These are phyloP conservation scores for Malbranchea zuffiana DNA, from an alignment of 2,329 filamentous ascomycete genomes.

Conservation along the genomic window DNA sequence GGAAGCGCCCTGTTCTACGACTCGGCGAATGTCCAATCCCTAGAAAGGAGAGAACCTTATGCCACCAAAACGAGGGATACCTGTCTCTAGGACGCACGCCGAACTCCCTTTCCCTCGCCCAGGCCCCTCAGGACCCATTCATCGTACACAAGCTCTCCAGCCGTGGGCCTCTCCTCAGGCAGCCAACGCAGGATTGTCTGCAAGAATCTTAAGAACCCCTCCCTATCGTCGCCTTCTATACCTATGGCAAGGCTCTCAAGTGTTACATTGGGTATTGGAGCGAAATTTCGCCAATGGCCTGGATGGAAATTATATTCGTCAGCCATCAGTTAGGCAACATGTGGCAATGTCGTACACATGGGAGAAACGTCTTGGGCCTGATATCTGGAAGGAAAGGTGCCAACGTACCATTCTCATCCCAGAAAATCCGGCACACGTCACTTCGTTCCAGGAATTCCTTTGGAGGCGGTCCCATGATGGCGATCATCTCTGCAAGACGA, in stretches of 20 bases:
- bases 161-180: constrained; percentile 24
- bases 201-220: constrained; percentile 22
- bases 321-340: no score
- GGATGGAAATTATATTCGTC: no score
- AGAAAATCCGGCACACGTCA: constrained; percentile 16
- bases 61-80: no score
- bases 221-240: constrained; percentile 20
- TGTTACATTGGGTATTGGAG: constrained; percentile 1
- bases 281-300: no score
- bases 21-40: no score
- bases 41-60: no score
- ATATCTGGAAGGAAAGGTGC: not conserved
- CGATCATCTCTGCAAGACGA: constrained; percentile 20
- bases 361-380: not conserved
- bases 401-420: constrained; percentile 17
- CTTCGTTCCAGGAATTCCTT: constrained; percentile 14
- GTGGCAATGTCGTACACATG: not conserved
- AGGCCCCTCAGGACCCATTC: no score
- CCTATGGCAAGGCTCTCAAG: not conserved
- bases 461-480: constrained; percentile 14
- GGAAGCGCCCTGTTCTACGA: no score
- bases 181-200: constrained; percentile 24
- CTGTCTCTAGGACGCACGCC: no score
- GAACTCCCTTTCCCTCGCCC: no score
- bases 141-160: constrained; percentile 21